A percentile compares a stretch with the other conserved stretches of the same genome.
These are phyloP conservation scores for Coprinellus aureogranulatus DNA, from an alignment of 768 basidiomycete genomes.

Conservation along the genomic window DNA sequence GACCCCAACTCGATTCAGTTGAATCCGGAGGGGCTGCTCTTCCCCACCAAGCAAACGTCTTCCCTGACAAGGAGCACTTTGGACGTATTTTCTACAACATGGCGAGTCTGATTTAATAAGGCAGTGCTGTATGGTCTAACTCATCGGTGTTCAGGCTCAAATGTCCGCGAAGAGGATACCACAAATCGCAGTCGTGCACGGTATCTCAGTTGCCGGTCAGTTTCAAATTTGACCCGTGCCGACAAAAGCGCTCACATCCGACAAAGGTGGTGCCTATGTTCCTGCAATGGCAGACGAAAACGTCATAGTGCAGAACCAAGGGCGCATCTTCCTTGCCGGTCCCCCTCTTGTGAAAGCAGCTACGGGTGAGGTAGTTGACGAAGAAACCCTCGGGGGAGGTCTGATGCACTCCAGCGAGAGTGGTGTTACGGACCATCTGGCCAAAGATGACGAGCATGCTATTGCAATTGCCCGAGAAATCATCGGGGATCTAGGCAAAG, in stretches of 20 bases:
- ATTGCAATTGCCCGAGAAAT: slow-evolving; percentile 75
- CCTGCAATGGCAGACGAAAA: slow-evolving; percentile 97
- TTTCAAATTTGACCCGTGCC: background rate
- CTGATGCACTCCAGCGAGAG: slow-evolving; percentile 90
- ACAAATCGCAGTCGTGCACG: slow-evolving; percentile 90
- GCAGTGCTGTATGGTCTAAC: background rate
- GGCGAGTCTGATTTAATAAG: slow-evolving; percentile 42
- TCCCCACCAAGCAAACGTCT: slow-evolving; percentile 90
- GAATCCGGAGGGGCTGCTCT: slow-evolving; percentile 93
- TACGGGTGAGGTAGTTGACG: slow-evolving; percentile 89
- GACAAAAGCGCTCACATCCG: background rate
- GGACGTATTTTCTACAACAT: slow-evolving; percentile 97
- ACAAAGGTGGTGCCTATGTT: slow-evolving; percentile 82
- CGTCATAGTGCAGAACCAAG: slow-evolving; percentile 86
- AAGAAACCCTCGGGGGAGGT: slow-evolving; percentile 88
- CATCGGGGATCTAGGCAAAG: slow-evolving; percentile 72
- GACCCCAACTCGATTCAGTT: slow-evolving; percentile 42
- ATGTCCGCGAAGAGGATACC: slow-evolving; percentile 91
- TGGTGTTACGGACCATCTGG: slow-evolving; percentile 88
- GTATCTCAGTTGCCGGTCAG: slow-evolving; percentile 85
- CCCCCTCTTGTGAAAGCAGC: slow-evolving; percentile 94
- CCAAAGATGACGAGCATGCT: slow-evolving; percentile 82
- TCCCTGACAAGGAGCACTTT: slow-evolving; percentile 94
- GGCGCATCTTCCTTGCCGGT: slow-evolving; percentile 90
- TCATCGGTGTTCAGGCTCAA: slow-evolving; percentile 56